Percentiles rank a stretch among this genome's conserved stretches.
These are phyloP conservation scores for Glaciozyma antarctica DNA, from an alignment of 768 basidiomycete species.

Conservation along the genomic window DNA sequence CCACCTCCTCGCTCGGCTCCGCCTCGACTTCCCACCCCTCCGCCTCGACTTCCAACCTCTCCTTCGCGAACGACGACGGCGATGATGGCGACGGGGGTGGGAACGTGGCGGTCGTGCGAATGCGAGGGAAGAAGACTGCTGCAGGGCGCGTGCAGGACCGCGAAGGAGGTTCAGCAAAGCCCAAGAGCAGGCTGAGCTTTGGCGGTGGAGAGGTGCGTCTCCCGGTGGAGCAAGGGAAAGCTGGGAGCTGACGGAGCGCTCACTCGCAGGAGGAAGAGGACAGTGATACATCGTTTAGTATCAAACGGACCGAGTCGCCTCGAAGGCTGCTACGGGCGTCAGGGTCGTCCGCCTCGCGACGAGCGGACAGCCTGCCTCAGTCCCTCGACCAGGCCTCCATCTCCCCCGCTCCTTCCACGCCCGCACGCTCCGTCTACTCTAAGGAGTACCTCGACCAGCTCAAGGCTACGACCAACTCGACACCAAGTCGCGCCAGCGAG, in stretches of 20 bases:
- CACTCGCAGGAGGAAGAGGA: slow-evolving; percentile 2
- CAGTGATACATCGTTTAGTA: background rate
- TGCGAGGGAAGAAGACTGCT: slow-evolving; percentile 23
- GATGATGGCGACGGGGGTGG: slow-evolving; percentile 11
- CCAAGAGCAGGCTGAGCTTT: slow-evolving; percentile 13
- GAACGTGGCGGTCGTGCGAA: slow-evolving; percentile 17
- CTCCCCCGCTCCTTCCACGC: background rate
- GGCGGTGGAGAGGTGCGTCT: background rate
- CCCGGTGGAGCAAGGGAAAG: background rate
- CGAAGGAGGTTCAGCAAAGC: slow-evolving; percentile 1
- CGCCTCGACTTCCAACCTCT: slow-evolving; percentile 7
- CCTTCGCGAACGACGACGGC: background rate
- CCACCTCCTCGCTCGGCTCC: slow-evolving; percentile 1
- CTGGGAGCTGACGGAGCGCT: background rate
- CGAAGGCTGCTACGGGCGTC: slow-evolving; percentile 14
- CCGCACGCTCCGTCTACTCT: slow-evolving; percentile 35
- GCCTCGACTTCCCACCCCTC: background rate
- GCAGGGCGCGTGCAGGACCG: slow-evolving; percentile 14
- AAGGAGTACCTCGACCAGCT: slow-evolving; percentile 41
- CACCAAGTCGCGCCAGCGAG: slow-evolving; percentile 1
- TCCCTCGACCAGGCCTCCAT: background rate
- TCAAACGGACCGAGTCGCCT: slow-evolving; percentile 21
- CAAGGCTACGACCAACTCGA: slow-evolving; percentile 33
- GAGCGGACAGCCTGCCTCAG: background rate
- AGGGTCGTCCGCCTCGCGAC: slow-evolving; percentile 1